phyloP scores from a whole-genome alignment of 2,329 filamentous ascomycete species.

The Cryphonectria nitschkei region DNA sequence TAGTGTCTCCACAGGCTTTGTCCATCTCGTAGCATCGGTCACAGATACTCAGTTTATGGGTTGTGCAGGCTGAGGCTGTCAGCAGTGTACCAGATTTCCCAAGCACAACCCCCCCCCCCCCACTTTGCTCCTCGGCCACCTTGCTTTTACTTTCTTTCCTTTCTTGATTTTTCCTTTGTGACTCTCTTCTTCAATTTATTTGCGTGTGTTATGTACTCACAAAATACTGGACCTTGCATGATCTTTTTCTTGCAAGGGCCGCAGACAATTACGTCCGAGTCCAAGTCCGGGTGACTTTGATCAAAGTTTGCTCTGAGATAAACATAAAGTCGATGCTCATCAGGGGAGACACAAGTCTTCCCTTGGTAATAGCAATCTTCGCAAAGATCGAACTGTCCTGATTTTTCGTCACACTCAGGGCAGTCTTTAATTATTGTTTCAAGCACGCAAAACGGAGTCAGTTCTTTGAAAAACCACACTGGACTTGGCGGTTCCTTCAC shows the following conservation, averaged over 20 bases:
- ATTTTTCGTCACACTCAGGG: constrained; percentile 22
- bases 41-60: constrained; percentile 22
- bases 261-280: constrained; percentile 18
- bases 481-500: neutral
- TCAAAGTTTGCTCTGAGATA: constrained; percentile 26
- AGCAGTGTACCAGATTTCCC: neutral
- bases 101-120: no score
- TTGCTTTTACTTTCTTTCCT: neutral
- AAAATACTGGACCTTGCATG: constrained; percentile 23
- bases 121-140: neutral
- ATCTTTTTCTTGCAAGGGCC: constrained; percentile 17
- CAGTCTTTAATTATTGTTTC: constrained; percentile 14
- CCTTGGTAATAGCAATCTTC: constrained; percentile 26
- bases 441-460: neutral
- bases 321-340: constrained; percentile 22
- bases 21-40: constrained; percentile 28
- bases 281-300: constrained; percentile 18
- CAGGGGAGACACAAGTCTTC: constrained; percentile 17
- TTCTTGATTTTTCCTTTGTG: neutral
- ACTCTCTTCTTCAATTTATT: neutral
- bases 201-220: constrained; percentile 11
- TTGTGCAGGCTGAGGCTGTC: constrained; percentile 20
- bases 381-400: constrained; percentile 20
- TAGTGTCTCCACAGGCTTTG: constrained; percentile 12
- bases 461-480: neutral